Evolutionary conservation across 176 grass and related monocot species (phyloP).

Genomic region (Carex pumila): DNA sequence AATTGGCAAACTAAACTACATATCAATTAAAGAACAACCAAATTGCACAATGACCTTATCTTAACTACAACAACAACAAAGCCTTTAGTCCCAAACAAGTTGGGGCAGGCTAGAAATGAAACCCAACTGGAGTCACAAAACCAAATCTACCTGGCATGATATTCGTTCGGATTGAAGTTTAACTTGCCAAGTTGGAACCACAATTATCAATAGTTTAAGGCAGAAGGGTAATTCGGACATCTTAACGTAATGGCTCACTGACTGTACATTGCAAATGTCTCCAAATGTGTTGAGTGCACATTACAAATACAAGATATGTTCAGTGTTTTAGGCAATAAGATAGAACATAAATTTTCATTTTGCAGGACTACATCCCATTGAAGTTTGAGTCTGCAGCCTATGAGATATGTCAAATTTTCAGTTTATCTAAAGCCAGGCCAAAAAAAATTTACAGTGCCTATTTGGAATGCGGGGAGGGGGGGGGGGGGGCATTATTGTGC

Average conservation of each 20-base stretch:
- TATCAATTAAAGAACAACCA: not conserved
- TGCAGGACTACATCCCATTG: not conserved
- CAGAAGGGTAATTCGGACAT: not conserved
- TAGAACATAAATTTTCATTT: not conserved
- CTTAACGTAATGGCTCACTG: not conserved
- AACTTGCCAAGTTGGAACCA: not conserved
- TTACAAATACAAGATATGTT: not conserved
- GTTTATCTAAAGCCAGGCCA: too few species aligned
- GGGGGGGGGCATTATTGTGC: too few species aligned
- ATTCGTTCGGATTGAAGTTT: not conserved
- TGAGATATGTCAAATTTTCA: too few species aligned
- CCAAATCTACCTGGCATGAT: not conserved
- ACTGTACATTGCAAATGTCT: not conserved
- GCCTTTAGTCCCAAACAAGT: too few species aligned
- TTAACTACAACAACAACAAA: not conserved
- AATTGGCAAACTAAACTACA: not conserved
- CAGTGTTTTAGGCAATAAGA: not conserved
- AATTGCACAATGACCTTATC: not conserved
- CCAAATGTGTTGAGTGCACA: not conserved
- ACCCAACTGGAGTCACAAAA: too few species aligned
- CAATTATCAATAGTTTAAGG: not conserved
- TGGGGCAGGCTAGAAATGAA: too few species aligned
- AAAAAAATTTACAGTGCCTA: too few species aligned
- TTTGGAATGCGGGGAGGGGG: too few species aligned
- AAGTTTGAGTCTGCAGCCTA: too few species aligned